Percentiles rank a stretch among this genome's conserved stretches.
These are phyloP conservation scores for Mortierella sp. DNA, from an alignment of 371 early-diverging fungal species.

Conservation along the genomic window DNA sequence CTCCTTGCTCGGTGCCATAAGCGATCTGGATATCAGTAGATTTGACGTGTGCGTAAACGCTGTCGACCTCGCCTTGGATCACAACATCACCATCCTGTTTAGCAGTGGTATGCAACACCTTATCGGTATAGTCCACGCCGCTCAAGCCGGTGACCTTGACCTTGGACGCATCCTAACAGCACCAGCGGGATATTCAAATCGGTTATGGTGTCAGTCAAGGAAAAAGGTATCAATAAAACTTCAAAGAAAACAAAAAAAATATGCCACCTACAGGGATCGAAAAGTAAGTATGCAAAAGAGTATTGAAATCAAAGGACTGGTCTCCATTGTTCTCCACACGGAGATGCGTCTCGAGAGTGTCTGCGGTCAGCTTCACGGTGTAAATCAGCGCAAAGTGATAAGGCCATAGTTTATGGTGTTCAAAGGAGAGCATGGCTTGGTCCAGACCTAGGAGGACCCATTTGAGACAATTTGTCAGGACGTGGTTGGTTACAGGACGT, in stretches of 20 bases:
- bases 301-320: conserved; percentile 81
- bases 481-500: too few relatives aligned
- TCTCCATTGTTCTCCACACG: conserved; percentile 78
- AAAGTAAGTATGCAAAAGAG: conserved; percentile 94
- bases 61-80: conserved; percentile 64
- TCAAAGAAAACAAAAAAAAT: too few relatives aligned
- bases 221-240: too few relatives aligned
- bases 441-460: conserved; percentile 70
- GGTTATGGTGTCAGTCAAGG: too few relatives aligned
- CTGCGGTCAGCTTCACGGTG: conserved; percentile 79
- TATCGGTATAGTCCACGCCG: conserved; percentile 76
- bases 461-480: too few relatives aligned
- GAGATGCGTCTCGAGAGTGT: conserved; percentile 75
- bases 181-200: too few relatives aligned
- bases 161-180: conserved; percentile 69
- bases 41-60: conserved; percentile 60
- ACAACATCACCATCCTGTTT: conserved; percentile 84
- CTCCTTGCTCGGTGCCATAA: conserved; percentile 17
- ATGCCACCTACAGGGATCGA: conserved; percentile 68
- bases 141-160: conserved; percentile 73
- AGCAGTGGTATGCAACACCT: conserved; percentile 77
- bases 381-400: conserved; percentile 84
- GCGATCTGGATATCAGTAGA: conserved; percentile 61
- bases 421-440: conserved; percentile 67
- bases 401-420: conserved; percentile 69